Evolutionary conservation across 306 rosid species (phyloP).

Genomic region (Cucumis hystrix): DNA sequence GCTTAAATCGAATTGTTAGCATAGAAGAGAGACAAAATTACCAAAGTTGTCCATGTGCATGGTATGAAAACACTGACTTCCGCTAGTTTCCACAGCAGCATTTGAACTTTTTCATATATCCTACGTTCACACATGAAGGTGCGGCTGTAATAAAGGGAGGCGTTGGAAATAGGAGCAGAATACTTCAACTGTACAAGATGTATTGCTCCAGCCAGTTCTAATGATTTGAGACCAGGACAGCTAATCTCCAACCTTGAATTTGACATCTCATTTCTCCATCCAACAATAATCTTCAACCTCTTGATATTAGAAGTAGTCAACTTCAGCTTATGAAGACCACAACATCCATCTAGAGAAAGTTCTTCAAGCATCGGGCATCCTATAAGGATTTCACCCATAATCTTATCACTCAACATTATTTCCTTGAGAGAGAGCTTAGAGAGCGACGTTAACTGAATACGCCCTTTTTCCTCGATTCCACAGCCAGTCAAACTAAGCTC

Average conservation of each 20-base stretch:
- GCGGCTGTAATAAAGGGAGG: not conserved
- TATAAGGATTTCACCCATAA: not conserved
- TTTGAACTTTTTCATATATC: not conserved
- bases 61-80: not conserved
- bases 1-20: not conserved
- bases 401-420: not conserved
- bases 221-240: not conserved
- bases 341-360: not conserved
- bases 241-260: not conserved
- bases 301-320: not conserved
- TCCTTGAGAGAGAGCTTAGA: not conserved
- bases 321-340: conserved; percentile 1
- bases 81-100: not conserved
- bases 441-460: not conserved
- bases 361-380: conserved; percentile 5
- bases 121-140: not conserved
- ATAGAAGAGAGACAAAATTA: not conserved
- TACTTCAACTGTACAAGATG: not conserved
- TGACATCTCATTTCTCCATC: not conserved
- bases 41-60: conserved; percentile 6
- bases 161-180: not conserved
- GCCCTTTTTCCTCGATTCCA: not conserved
- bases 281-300: not conserved
- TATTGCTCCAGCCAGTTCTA: not conserved
- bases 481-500: not conserved